Evolutionary conservation across 768 basidiomycete genomes (phyloP).

Genomic region (Chalciporus chontae): DNA sequence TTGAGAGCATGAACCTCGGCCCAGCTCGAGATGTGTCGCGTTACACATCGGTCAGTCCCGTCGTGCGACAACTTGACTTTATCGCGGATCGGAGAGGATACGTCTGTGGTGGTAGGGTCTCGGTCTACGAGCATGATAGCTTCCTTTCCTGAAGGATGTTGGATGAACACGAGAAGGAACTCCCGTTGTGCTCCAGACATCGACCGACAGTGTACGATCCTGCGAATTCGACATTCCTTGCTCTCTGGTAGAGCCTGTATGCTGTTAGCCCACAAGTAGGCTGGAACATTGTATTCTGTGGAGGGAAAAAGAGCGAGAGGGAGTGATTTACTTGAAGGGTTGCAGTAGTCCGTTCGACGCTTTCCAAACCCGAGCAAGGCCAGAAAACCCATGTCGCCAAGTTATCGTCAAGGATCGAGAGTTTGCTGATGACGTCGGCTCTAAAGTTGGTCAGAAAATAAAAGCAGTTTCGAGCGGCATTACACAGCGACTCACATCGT

Average conservation of each 20-base stretch:
- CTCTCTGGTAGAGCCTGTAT: constrained; percentile 5
- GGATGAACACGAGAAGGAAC: constrained; percentile 7
- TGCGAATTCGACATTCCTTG: constrained; percentile 5
- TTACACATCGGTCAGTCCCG: constrained; percentile 5
- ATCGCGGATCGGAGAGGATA: background rate
- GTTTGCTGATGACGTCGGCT: too few species aligned
- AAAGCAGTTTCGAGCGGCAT: background rate
- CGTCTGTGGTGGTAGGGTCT: background rate
- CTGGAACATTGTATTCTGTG: constrained; percentile 2
- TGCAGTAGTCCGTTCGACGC: background rate
- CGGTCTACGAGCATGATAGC: constrained; percentile 4
- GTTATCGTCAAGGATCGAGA: background rate
- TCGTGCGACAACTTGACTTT: constrained; percentile 6
- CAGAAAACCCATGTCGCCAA: background rate
- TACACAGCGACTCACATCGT: too few species aligned
- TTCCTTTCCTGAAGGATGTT: constrained; percentile 4
- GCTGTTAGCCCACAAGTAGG: constrained; percentile 1
- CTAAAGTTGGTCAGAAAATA: background rate
- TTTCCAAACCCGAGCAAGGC: background rate
- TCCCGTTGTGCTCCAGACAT: background rate
- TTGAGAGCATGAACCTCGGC: constrained; percentile 2
- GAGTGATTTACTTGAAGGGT: background rate
- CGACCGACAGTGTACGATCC: constrained; percentile 2
- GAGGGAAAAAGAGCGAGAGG: constrained; percentile 7
- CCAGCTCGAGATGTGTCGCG: background rate